Conservation (phyloP, 768 basidiomycete species). For the Kwoniella europaea region DNA sequence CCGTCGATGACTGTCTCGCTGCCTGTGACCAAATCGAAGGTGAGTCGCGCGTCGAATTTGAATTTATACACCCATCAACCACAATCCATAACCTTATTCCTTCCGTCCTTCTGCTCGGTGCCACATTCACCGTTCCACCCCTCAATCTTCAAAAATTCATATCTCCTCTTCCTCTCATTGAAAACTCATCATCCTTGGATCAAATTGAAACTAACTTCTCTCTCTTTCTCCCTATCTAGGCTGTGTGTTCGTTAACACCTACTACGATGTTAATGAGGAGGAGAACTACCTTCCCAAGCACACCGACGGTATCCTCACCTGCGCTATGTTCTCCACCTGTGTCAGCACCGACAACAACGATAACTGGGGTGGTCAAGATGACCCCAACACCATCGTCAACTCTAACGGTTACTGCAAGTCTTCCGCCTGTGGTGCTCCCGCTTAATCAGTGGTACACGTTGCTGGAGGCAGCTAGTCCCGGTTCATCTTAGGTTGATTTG, state of each 20-base stretch:
- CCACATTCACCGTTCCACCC: background rate
- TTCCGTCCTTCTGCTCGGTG: background rate
- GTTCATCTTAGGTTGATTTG: background rate
- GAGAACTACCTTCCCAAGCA: constrained; percentile 41
- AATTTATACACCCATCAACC: no score
- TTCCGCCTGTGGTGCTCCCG: constrained; percentile 22
- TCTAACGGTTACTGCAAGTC: constrained; percentile 48
- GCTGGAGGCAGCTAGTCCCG: background rate
- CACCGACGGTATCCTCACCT: constrained; percentile 39
- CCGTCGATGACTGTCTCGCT: constrained; percentile 39
- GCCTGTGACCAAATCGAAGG: constrained; percentile 41
- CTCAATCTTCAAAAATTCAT: background rate
- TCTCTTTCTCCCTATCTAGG: background rate
- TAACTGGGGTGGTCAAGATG: constrained; percentile 45
- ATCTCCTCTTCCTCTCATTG: background rate
- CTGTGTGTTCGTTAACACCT: constrained; percentile 36
- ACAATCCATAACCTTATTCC: background rate
- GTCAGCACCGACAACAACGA: constrained; percentile 35
- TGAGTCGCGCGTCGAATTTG: constrained; percentile 2
- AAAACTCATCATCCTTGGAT: background rate
- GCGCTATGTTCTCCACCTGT: constrained; percentile 42
- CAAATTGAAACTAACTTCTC: background rate
- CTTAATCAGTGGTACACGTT: constrained; percentile 1
- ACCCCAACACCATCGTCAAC: constrained; percentile 40
- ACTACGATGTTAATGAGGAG: constrained; percentile 35